A percentile compares a stretch with the other conserved stretches of the same genome.
These are phyloP conservation scores for Apophysomyces variabilis DNA, from an alignment of 371 early-diverging fungal species.

Conservation along the genomic window DNA sequence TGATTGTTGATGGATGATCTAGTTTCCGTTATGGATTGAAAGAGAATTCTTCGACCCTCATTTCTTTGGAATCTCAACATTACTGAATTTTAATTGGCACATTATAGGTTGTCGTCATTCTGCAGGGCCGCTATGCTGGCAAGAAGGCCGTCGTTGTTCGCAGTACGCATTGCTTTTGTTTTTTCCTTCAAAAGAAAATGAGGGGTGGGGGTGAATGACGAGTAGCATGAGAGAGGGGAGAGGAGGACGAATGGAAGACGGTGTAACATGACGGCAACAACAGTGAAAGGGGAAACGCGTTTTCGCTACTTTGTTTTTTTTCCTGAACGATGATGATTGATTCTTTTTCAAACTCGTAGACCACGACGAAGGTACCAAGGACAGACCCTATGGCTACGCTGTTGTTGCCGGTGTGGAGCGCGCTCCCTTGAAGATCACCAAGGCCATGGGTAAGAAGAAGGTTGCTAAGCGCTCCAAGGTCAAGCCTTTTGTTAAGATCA, in stretches of 20 bases:
- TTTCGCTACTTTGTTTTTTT: neutral
- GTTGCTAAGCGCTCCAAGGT: constrained; percentile 94
- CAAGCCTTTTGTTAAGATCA: constrained; percentile 97
- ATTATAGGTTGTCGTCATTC: constrained; percentile 91
- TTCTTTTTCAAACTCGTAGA: constrained; percentile 24
- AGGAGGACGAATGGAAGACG: neutral
- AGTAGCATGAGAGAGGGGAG: constrained; percentile 17
- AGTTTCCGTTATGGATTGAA: constrained; percentile 18
- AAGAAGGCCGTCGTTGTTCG: constrained; percentile 99
- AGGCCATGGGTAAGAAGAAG: constrained; percentile 92
- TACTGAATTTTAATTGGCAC: neutral
- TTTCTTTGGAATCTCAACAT: neutral
- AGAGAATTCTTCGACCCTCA: neutral
- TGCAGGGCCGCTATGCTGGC: constrained; percentile 98
- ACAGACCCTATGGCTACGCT: constrained; percentile 96
- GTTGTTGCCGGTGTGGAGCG: constrained; percentile 97
- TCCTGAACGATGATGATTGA: constrained; percentile 1
- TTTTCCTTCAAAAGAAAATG: neutral
- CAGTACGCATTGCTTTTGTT: constrained; percentile 58
- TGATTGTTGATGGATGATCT: constrained; percentile 3
- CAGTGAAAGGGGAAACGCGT: neutral
- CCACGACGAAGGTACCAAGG: constrained; percentile 89
- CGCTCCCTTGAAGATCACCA: constrained; percentile 95
- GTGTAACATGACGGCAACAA: neutral
- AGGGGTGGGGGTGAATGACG: neutral